A percentile compares a stretch with the other conserved stretches of the same genome.
Conservation (phyloP, 2,329 filamentous ascomycete species). For the Monosporascus cannonballus region DNA sequence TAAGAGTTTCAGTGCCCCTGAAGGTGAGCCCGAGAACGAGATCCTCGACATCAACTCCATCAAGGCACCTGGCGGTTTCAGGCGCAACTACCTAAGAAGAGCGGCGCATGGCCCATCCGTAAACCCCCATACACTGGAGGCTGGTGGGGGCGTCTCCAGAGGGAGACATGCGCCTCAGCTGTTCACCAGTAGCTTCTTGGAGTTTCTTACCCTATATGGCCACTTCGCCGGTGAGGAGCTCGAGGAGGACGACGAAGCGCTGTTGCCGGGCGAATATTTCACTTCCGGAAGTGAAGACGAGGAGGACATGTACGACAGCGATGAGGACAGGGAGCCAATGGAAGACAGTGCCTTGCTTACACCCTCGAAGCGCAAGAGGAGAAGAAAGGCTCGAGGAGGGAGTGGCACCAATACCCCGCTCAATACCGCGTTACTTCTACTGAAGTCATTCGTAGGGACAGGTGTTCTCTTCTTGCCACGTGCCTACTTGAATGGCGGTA, state of each 20-base stretch:
- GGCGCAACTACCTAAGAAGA: slow-evolving; percentile 80
- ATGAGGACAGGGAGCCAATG: slow-evolving; percentile 71
- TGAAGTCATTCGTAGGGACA: slow-evolving; percentile 97
- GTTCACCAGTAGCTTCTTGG: slow-evolving; percentile 88
- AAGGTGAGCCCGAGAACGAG: slow-evolving; percentile 74
- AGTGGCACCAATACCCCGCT: slow-evolving; percentile 72
- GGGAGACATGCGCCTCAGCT: slow-evolving; percentile 49
- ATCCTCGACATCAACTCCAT: slow-evolving; percentile 83
- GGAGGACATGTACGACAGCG: slow-evolving; percentile 49
- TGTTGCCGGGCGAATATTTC: slow-evolving; percentile 87
- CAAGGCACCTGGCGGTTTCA: slow-evolving; percentile 87
- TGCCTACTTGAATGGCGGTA: slow-evolving; percentile 92
- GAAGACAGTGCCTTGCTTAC: slow-evolving; percentile 82
- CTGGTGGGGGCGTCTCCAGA: slow-evolving; percentile 29
- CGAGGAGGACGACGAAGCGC: slow-evolving; percentile 89
- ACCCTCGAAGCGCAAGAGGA: slow-evolving; percentile 65
- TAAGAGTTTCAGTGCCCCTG: slow-evolving; percentile 76
- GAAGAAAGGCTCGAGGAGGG: slow-evolving; percentile 67
- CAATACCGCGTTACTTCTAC: slow-evolving; percentile 74
- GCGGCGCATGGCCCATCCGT: slow-evolving; percentile 57
- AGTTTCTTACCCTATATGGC: slow-evolving; percentile 90
- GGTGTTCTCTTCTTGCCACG: slow-evolving; percentile 89
- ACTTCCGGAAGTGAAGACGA: slow-evolving; percentile 67
- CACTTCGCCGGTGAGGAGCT: slow-evolving; percentile 97
- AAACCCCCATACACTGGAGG: slow-evolving; percentile 33